Base-by-base conservation (phyloP, 2,329 filamentous ascomycete species). In the Colletotrichum sp. region DNA sequence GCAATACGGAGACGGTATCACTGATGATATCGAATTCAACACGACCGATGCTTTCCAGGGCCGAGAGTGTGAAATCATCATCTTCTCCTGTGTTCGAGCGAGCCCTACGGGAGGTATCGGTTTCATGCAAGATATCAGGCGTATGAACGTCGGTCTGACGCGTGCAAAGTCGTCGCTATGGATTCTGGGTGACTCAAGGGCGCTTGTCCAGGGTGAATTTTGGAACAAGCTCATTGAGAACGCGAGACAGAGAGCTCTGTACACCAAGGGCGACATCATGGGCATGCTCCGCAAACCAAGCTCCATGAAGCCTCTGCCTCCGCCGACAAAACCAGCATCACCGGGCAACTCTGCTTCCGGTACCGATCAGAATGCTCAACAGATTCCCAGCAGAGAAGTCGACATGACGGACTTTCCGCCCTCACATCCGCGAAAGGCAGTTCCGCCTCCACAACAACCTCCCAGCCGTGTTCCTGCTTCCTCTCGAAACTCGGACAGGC, bases 121-220 rank as follows among this genome's bases (percentile, higher is more conserved):
- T 89, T 99, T 99, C 91, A 94, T 99, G 90, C 94, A 95, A 70
- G 97, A 99, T 83, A 98, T 99, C 81, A 93, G 97, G 74, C 96
- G 97, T 89, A 98, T 99, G 97, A 99, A 99, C 84, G 97, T 99
- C 81, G 97, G 97, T 86, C 89, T 99, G 75, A 99, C 97, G 26
- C 94, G 97, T 88, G 97, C 97, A 7, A 98, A 98, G 84, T 98
- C 95, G 12, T 98, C 96, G 38, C 90, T 99, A 12, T 99, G 96
- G 95, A 96, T 99, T 73, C 90, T 99, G 30, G 97, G 97, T 78
- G 97, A 98, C 84, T 97, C 97, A 0, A 90, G 94, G 73, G 95
- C 96, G 38, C 89, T 99, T 68, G 88, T 94, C 28, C 94, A 97
- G 81, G 97, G 97, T 75, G 92, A 97, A 81, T 98, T 95, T 84